A percentile compares a stretch with the other conserved stretches of the same genome.
Conservation (phyloP, 1,139 yeast genomes). For the Diutina pseudorugosa region DNA sequence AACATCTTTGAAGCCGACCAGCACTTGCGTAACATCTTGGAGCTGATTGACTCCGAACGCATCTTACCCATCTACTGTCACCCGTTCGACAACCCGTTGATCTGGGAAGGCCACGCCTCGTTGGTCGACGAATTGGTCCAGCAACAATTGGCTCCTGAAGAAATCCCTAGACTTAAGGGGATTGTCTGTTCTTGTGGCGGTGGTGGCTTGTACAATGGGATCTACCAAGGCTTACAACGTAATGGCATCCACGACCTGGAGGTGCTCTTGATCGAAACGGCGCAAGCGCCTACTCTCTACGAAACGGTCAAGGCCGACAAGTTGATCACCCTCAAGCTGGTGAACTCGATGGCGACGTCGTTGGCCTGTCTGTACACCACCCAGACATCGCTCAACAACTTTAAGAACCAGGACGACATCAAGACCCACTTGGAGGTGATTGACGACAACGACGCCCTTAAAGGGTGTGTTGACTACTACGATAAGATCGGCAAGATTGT, state of each 20-base stretch:
- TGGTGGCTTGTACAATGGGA: slow-evolving; percentile 30
- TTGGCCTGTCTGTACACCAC: slow-evolving; percentile 29
- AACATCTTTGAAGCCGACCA: slow-evolving; percentile 28
- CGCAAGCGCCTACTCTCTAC: slow-evolving; percentile 26
- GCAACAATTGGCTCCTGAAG: slow-evolving; percentile 12
- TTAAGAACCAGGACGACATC: slow-evolving; percentile 11
- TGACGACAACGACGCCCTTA: slow-evolving; percentile 25
- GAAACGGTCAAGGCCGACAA: slow-evolving; percentile 18
- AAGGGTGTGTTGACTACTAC: slow-evolving; percentile 17
- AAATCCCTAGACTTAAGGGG: slow-evolving; percentile 16
- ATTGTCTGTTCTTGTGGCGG: slow-evolving; percentile 33
- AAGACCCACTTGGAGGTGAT: slow-evolving; percentile 14
- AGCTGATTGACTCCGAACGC: slow-evolving; percentile 7
- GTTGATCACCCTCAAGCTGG: slow-evolving; percentile 17
- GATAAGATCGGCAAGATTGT: slow-evolving; percentile 15
- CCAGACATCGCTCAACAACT: slow-evolving; percentile 15
- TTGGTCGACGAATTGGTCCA: slow-evolving; percentile 20
- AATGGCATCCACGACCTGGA: slow-evolving; percentile 9
- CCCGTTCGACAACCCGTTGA: slow-evolving; percentile 26
- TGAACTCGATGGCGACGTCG: slow-evolving; percentile 26
- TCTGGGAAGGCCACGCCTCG: slow-evolving; percentile 31
- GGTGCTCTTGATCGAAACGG: slow-evolving; percentile 24
- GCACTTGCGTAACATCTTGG: slow-evolving; percentile 15
- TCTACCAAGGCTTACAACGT: slow-evolving; percentile 18
- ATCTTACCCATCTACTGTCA: slow-evolving; percentile 24